Conservation (phyloP, 192 early-diverging fungal genomes). For the Linnemannia exigua region DNA sequence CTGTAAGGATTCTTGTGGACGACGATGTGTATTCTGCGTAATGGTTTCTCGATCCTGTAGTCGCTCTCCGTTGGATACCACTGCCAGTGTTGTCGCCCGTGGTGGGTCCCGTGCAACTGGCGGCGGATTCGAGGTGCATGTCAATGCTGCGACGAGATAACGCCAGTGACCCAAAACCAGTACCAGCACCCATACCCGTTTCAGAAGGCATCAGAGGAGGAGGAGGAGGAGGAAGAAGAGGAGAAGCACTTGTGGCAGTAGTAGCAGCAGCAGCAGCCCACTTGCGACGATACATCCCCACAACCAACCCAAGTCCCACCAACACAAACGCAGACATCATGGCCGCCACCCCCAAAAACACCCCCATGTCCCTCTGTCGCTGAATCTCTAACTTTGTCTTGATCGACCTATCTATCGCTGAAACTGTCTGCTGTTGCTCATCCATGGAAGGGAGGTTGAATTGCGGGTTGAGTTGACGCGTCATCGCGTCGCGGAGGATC, state of each 20-base stretch:
- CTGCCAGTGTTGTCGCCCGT: not conserved
- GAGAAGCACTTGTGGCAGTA: not conserved
- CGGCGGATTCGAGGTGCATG: not conserved
- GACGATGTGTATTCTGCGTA: not conserved
- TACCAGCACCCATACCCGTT: no score
- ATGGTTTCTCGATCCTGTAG: not conserved
- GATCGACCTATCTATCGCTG: no score
- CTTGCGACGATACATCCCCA: constrained; percentile 20
- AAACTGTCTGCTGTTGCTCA: not conserved
- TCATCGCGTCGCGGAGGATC: constrained; percentile 42
- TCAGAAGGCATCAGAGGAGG: no score
- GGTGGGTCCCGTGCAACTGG: not conserved
- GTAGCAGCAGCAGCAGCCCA: constrained; percentile 10
- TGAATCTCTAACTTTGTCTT: not conserved
- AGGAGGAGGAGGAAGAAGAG: not conserved
- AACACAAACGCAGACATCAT: constrained; percentile 41
- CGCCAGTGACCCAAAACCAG: no score
- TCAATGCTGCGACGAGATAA: not conserved
- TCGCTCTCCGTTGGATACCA: not conserved
- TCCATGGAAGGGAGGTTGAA: constrained; percentile 29
- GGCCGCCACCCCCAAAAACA: constrained; percentile 33
- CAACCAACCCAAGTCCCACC: constrained; percentile 13
- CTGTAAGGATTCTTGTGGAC: not conserved
- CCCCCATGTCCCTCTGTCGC: constrained; percentile 22
- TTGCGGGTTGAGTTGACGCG: constrained; percentile 13